Conservation (phyloP, 495 filamentous ascomycete genomes). For the Clavariopsis aquatica region DNA sequence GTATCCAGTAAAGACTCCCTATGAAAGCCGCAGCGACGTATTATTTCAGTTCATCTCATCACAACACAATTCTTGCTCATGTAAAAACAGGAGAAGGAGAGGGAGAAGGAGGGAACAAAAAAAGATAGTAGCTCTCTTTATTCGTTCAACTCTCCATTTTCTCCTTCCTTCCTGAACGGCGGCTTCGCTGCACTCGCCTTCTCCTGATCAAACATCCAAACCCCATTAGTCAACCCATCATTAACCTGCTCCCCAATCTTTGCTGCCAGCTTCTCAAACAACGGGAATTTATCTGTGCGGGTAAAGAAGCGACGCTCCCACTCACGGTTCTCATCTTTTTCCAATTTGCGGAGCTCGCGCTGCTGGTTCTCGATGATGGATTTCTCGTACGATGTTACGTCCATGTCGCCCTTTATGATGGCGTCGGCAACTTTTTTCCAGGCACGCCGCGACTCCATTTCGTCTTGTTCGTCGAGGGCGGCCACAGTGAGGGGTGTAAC, state of each 20-base stretch:
- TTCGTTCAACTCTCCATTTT: background rate
- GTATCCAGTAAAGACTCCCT: background rate
- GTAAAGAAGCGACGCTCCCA: conserved; percentile 89
- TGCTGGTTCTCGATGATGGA: conserved; percentile 88
- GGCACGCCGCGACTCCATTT: conserved; percentile 82
- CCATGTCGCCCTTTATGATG: conserved; percentile 80
- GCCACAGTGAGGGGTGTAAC: conserved; percentile 70
- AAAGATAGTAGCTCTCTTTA: background rate
- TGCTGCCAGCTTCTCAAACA: conserved; percentile 61
- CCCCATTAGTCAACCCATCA: conserved; percentile 78
- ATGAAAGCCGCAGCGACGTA: background rate
- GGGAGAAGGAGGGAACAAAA: too few species aligned
- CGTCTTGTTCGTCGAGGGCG: conserved; percentile 78
- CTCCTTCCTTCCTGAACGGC: conserved; percentile 27
- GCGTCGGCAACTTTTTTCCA: conserved; percentile 82
- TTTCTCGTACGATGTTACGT: conserved; percentile 75
- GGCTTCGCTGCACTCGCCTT: conserved; percentile 58
- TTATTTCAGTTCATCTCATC: too few species aligned
- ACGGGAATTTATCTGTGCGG: conserved; percentile 54
- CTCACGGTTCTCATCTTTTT: conserved; percentile 72
- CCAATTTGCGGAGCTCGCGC: conserved; percentile 76
- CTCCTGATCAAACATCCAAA: conserved; percentile 78
- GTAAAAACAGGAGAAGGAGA: too few species aligned
- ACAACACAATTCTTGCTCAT: too few species aligned
- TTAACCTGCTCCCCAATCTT: conserved; percentile 57